phyloP scores from a whole-genome alignment of 139 green algal genomes.

The Tetradesmus obliquus region DNA sequence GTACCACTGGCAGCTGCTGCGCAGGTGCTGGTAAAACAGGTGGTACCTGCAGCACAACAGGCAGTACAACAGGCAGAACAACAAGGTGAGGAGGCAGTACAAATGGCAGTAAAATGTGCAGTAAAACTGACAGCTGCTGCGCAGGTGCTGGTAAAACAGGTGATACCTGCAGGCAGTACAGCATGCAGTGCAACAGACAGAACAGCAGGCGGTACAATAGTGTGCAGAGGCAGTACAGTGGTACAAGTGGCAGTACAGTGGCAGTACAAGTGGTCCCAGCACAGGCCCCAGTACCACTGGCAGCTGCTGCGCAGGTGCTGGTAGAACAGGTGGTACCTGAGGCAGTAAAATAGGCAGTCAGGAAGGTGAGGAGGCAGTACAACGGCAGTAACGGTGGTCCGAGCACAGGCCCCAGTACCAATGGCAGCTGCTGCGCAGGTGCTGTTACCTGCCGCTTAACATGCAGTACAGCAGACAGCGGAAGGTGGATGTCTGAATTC shows the following conservation, averaged over 20 bases:
- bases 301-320: neutral
- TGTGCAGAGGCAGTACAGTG: neutral
- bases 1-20: constrained; percentile 79
- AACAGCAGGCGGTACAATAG: constrained; percentile 22
- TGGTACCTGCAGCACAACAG: neutral
- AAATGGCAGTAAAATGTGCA: neutral
- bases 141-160: neutral
- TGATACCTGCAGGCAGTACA: neutral
- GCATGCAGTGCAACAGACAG: neutral
- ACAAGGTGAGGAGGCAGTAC: neutral
- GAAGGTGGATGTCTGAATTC: neutral
- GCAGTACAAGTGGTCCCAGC: constrained; percentile 41
- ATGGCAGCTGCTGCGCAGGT: constrained; percentile 72
- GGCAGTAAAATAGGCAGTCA: neutral
- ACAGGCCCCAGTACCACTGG: neutral
- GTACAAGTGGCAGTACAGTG: neutral
- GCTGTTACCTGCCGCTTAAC: constrained; percentile 62
- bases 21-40: constrained; percentile 74
- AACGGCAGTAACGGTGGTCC: constrained; percentile 50
- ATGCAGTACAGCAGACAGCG: neutral
- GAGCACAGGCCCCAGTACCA: constrained; percentile 88
- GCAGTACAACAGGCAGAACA: neutral
- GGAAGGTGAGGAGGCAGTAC: neutral
- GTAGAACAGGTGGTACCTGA: neutral
- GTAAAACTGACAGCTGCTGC: neutral